These are phyloP conservation scores for Astrocystis sublimbata DNA, from an alignment of 495 filamentous ascomycete species.

Conservation along the genomic window DNA sequence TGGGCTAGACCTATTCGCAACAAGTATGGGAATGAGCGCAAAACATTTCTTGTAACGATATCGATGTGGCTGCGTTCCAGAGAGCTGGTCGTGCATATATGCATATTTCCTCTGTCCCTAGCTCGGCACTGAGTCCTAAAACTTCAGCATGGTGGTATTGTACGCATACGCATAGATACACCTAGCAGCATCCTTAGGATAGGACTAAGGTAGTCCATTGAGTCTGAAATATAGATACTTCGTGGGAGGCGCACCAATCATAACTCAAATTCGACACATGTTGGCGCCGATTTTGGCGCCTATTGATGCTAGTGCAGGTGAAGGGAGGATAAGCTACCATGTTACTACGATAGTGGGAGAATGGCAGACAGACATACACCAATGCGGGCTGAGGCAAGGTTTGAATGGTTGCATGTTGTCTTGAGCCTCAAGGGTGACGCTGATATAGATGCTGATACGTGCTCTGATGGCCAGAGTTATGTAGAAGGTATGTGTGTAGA, in stretches of 20 bases:
- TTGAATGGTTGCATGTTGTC: not conserved
- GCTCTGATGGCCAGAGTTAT: not conserved
- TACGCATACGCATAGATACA: no score
- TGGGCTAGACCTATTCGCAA: not conserved
- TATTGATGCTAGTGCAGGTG: not conserved
- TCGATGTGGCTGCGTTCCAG: not conserved
- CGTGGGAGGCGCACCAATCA: constrained; percentile 6
- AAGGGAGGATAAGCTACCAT: not conserved
- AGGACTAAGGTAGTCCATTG: not conserved
- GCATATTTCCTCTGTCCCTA: not conserved
- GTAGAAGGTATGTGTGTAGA: not conserved
- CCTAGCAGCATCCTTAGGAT: no score
- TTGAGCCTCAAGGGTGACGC: not conserved
- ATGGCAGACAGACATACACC: no score
- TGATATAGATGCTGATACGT: not conserved
- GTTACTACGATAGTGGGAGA: no score
- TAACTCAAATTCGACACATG: not conserved
- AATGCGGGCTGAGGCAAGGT: constrained; percentile 1
- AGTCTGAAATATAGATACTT: not conserved
- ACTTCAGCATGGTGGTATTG: no score
- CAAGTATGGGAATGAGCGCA: not conserved
- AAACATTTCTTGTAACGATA: not conserved
- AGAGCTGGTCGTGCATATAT: not conserved
- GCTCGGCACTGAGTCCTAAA: not conserved
- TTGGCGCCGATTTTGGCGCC: constrained; percentile 5